A percentile compares a stretch with the other conserved stretches of the same genome.
These are phyloP conservation scores for Maudiozyma barnettii DNA, from an alignment of 805 yeast genomes.

Conservation along the genomic window DNA sequence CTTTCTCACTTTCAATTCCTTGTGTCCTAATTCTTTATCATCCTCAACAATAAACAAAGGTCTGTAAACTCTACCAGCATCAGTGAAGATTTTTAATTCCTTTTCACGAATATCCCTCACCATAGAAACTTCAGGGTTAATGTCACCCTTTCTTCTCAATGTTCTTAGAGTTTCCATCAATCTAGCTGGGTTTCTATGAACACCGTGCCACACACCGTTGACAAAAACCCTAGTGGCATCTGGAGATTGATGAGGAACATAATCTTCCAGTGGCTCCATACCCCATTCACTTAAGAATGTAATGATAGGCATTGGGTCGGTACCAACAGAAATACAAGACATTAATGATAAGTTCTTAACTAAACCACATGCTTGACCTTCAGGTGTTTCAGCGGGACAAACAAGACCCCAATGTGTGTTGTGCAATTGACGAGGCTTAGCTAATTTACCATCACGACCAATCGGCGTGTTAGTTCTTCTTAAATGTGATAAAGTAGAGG, in stretches of 20 bases:
- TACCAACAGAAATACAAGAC: slow-evolving; percentile 97
- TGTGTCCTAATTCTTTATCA: slow-evolving; percentile 52
- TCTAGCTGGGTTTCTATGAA: slow-evolving; percentile 91
- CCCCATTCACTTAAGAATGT: slow-evolving; percentile 98
- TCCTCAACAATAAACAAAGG: slow-evolving; percentile 92
- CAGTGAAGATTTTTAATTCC: slow-evolving; percentile 92
- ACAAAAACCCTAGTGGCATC: slow-evolving; percentile 91
- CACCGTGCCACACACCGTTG: slow-evolving; percentile 99
- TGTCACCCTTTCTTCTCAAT: slow-evolving; percentile 89
- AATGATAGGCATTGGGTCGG: slow-evolving; percentile 90
- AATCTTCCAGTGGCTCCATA: slow-evolving; percentile 94
- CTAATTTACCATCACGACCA: slow-evolving; percentile 98
- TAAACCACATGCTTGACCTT: slow-evolving; percentile 99
- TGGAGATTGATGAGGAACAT: slow-evolving; percentile 83
- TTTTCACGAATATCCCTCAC: slow-evolving; percentile 95
- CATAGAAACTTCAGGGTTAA: slow-evolving; percentile 91
- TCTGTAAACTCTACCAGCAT: slow-evolving; percentile 97
- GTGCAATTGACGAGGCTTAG: slow-evolving; percentile 97
- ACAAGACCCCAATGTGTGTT: slow-evolving; percentile 99
- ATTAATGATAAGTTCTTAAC: slow-evolving; percentile 92
- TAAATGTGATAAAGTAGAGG: slow-evolving; percentile 96
- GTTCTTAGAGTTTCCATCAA: slow-evolving; percentile 84
- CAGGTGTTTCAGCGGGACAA: slow-evolving; percentile 99
- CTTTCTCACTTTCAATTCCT: slow-evolving; percentile 72
- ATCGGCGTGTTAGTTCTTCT: slow-evolving; percentile 98